Percentiles rank a stretch among this genome's conserved stretches.
Conservation (phyloP, 805 yeast species). For the Alloascoidea africana region DNA sequence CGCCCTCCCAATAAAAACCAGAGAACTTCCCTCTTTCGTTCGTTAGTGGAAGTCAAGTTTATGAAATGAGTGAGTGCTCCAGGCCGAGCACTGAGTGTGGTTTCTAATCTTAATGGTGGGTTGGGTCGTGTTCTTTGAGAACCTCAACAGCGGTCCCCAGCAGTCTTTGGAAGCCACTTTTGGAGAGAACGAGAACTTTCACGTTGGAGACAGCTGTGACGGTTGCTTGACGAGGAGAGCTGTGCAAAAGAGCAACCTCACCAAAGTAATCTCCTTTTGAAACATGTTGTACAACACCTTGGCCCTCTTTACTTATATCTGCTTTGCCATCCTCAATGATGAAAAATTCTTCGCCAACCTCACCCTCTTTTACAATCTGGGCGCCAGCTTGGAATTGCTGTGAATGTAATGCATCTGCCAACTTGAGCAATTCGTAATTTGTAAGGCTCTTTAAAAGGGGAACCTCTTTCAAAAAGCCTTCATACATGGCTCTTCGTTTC, state of each 20-base stretch:
- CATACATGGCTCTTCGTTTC: constrained; percentile 82
- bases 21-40: too few species aligned
- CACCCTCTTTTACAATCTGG: constrained; percentile 75
- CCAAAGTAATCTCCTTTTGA: constrained; percentile 89
- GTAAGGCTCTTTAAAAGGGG: constrained; percentile 64
- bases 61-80: too few species aligned
- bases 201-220: constrained; percentile 63
- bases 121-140: constrained; percentile 79
- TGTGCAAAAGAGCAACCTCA: constrained; percentile 85
- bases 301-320: constrained; percentile 44
- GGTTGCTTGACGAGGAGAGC: constrained; percentile 88
- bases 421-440: constrained; percentile 70
- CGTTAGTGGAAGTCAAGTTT: too few species aligned
- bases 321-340: constrained; percentile 74
- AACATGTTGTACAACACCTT: constrained; percentile 45
- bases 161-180: constrained; percentile 85
- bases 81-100: too few species aligned
- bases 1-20: too few species aligned
- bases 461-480: constrained; percentile 73
- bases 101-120: too few species aligned
- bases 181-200: constrained; percentile 83
- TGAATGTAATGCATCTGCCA: constrained; percentile 89
- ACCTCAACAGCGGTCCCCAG: constrained; percentile 91
- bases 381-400: constrained; percentile 57
- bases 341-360: constrained; percentile 61